These are phyloP conservation scores for Pterocarpus macrocarpus DNA, from an alignment of 306 rosid species.

Conservation along the genomic window DNA sequence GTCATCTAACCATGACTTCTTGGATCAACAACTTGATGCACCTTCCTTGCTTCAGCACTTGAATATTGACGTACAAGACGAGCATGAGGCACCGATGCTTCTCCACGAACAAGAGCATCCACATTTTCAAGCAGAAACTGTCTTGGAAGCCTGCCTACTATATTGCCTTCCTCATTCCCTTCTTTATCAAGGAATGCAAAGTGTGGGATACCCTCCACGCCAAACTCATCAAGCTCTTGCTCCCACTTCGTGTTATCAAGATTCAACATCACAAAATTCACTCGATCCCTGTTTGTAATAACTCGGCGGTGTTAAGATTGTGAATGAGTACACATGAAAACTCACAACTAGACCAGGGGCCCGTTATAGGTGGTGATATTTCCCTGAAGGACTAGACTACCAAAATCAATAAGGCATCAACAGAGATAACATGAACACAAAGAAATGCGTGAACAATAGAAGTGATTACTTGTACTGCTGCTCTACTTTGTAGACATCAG, in stretches of 20 bases:
- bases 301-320: constrained; percentile 7
- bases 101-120: constrained; percentile 69
- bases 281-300: constrained; percentile 47
- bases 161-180: constrained; percentile 94
- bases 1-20: constrained; percentile 87
- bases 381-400: neutral
- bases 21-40: constrained; percentile 87
- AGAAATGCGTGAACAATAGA: neutral
- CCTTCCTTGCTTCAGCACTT: constrained; percentile 88
- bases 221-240: constrained; percentile 90
- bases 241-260: constrained; percentile 93
- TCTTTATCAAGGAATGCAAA: constrained; percentile 86
- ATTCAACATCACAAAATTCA: constrained; percentile 63
- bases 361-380: too few species aligned
- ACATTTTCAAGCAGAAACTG: constrained; percentile 81
- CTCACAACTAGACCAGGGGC: too few species aligned
- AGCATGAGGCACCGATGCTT: constrained; percentile 82
- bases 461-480: constrained; percentile 85
- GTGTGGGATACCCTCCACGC: constrained; percentile 99
- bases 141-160: constrained; percentile 90
- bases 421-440: neutral
- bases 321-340: constrained; percentile 20
- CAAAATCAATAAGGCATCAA: constrained; percentile 9
- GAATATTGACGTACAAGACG: constrained; percentile 85
- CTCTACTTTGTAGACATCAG: constrained; percentile 93